Evolutionary conservation across 345 rosid genomes (phyloP).

Genomic region (Melaleuca alternifolia): DNA sequence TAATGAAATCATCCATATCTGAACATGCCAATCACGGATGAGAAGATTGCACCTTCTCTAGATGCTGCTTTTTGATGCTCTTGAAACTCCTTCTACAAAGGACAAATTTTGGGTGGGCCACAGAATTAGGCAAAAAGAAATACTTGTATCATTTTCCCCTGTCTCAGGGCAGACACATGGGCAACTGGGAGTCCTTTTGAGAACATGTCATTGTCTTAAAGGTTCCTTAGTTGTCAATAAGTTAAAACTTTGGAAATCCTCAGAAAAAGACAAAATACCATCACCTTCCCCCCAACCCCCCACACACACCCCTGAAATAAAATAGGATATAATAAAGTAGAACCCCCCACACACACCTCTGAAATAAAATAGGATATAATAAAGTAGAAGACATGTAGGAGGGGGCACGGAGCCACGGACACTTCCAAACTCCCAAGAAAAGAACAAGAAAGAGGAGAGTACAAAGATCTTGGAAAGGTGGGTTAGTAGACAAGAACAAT

Average conservation of each 20-base stretch:
- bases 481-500: not conserved
- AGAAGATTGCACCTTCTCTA: not conserved
- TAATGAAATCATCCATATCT: not conserved
- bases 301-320: not conserved
- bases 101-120: not conserved
- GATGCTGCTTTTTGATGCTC: not conserved
- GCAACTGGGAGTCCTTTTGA: not conserved
- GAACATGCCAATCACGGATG: not conserved
- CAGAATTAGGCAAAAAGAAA: not conserved
- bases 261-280: not conserved
- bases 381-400: not conserved
- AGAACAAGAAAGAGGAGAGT: not conserved
- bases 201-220: not conserved
- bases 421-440: not conserved
- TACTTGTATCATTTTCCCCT: not conserved
- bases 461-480: not conserved
- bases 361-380: not conserved
- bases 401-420: not conserved
- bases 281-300: not conserved
- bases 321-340: not conserved
- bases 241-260: not conserved
- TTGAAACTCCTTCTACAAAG: not conserved
- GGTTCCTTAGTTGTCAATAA: not conserved
- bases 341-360: not conserved
- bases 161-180: not conserved